These are phyloP conservation scores for Colletotrichum sojae DNA, from an alignment of 2,329 filamentous ascomycete genomes.

Conservation along the genomic window DNA sequence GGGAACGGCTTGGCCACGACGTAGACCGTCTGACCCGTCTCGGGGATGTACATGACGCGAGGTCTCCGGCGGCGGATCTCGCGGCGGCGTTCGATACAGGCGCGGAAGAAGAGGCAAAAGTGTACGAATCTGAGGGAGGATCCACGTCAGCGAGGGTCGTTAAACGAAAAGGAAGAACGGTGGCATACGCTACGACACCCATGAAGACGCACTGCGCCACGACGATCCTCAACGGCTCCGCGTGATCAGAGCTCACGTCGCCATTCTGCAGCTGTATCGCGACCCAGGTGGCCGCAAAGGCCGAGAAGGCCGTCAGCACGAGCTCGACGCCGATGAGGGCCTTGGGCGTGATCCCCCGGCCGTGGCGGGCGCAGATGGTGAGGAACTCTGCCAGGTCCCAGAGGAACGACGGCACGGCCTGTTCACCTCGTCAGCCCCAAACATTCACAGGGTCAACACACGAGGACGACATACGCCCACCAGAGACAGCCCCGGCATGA, in stretches of 20 bases:
- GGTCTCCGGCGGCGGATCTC: slow-evolving; percentile 40
- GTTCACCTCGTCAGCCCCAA: not conserved
- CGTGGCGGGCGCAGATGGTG: slow-evolving; percentile 43
- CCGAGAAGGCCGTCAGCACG: slow-evolving; percentile 39
- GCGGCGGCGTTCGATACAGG: slow-evolving; percentile 45
- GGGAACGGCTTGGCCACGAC: slow-evolving; percentile 42
- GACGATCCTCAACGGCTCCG: not conserved
- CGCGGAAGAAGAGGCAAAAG: slow-evolving; percentile 47
- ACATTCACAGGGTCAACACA: not conserved
- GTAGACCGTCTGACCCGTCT: slow-evolving; percentile 43
- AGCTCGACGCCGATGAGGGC: slow-evolving; percentile 48
- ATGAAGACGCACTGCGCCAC: slow-evolving; percentile 21
- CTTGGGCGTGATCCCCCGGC: slow-evolving; percentile 46
- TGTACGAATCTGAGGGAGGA: slow-evolving; percentile 40
- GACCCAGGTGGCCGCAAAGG: slow-evolving; percentile 2
- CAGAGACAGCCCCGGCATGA: slow-evolving; percentile 14
- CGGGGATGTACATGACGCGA: slow-evolving; percentile 44
- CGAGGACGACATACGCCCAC: slow-evolving; percentile 15
- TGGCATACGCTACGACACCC: slow-evolving; percentile 2
- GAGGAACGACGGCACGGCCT: slow-evolving; percentile 37
- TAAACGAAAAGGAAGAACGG: not conserved
- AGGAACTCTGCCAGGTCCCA: slow-evolving; percentile 48
- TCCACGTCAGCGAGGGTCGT: not conserved
- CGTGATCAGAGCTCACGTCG: not conserved
- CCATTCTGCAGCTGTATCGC: not conserved